Conservation (phyloP, 2,329 filamentous ascomycete species). For the Monilinia fructigena region DNA sequence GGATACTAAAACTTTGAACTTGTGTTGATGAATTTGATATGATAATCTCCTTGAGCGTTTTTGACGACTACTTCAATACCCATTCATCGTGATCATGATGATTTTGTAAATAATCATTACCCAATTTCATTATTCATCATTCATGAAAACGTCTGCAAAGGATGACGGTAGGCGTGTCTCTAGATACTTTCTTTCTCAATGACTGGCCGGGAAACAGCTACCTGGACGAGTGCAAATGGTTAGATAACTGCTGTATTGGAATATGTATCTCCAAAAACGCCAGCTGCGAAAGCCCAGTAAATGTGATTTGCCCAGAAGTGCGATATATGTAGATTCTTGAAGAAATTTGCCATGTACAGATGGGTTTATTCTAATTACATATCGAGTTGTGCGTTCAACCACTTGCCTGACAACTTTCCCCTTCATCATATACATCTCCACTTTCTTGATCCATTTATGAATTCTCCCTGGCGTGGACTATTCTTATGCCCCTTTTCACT, state of each 20-base stretch:
- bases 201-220: not conserved
- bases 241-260: not conserved
- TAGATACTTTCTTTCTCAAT: not conserved
- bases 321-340: not conserved
- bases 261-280: not conserved
- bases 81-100: not conserved
- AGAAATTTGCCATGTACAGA: not conserved
- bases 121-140: not conserved
- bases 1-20: too few species aligned
- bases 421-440: not conserved
- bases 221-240: too few species aligned
- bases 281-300: not conserved
- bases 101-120: too few species aligned
- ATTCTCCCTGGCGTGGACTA: not conserved
- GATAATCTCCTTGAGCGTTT: not conserved
- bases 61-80: too few species aligned
- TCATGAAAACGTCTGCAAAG: not conserved
- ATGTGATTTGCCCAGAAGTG: not conserved
- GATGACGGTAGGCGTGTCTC: too few species aligned
- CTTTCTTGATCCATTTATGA: not conserved
- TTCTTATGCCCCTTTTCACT: not conserved
- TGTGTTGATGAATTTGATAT: not conserved
- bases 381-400: not conserved
- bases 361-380: not conserved
- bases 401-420: not conserved